phyloP scores from a whole-genome alignment of 139 green algal species.

The Chlorella sp. region DNA sequence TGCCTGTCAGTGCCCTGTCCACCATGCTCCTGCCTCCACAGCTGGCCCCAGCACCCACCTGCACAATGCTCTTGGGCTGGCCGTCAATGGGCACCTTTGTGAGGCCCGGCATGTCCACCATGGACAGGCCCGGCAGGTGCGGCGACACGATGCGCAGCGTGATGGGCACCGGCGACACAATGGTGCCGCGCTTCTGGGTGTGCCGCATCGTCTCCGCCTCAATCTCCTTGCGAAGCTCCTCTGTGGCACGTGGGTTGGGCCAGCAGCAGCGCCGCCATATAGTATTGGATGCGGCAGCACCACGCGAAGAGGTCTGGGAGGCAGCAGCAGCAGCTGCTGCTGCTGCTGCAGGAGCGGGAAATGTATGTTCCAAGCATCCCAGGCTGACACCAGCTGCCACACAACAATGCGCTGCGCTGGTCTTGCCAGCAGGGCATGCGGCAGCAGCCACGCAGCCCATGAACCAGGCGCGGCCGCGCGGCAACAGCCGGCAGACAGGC shows the following conservation, averaged over 20 bases:
- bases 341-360: too few relatives aligned
- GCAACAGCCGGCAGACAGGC: too few relatives aligned
- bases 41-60: conserved; percentile 37
- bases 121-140: conserved; percentile 92
- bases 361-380: too few relatives aligned
- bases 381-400: too few relatives aligned
- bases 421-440: too few relatives aligned
- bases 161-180: conserved; percentile 94
- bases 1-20: too few relatives aligned
- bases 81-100: conserved; percentile 98
- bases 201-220: conserved; percentile 91
- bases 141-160: conserved; percentile 93
- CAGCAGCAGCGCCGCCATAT: too few relatives aligned
- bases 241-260: too few relatives aligned
- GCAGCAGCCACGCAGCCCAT: conserved; percentile 46
- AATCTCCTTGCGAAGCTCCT: conserved; percentile 91
- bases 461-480: too few relatives aligned
- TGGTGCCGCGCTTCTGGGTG: conserved; percentile 72
- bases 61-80: conserved; percentile 94
- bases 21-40: too few relatives aligned
- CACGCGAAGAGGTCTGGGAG: not conserved
- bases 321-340: not conserved
- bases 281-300: too few relatives aligned
- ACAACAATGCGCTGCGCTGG: too few relatives aligned
- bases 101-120: conserved; percentile 97